Evolutionary conservation across 2,329 filamentous ascomycete genomes (phyloP).

Genomic region (Coniochaeta hoffmannii): DNA sequence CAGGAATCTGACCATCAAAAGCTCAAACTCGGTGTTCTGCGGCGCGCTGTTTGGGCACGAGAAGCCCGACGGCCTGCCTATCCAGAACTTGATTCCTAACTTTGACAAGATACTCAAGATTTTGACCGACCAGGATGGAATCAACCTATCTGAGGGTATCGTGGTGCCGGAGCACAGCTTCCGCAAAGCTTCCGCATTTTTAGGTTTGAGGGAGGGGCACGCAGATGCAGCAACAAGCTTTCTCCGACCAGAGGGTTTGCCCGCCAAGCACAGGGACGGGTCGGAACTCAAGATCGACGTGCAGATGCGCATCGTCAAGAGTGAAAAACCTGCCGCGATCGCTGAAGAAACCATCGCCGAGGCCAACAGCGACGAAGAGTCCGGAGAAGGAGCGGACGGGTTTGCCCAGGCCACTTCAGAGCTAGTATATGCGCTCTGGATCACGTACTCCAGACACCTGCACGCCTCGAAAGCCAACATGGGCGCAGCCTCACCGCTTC

Average conservation of each 20-base stretch:
- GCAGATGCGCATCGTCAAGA: conserved; percentile 93
- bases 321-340: conserved; percentile 59
- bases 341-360: conserved; percentile 60
- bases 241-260: conserved; percentile 73
- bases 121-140: conserved; percentile 77
- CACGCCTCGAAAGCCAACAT: conserved; percentile 62
- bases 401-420: conserved; percentile 55
- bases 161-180: conserved; percentile 96
- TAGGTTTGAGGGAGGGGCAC: conserved; percentile 76
- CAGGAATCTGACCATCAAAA: conserved; percentile 69
- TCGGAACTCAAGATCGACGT: conserved; percentile 89
- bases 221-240: conserved; percentile 74
- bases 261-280: conserved; percentile 83
- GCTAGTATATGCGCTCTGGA: conserved; percentile 91
- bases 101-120: conserved; percentile 80
- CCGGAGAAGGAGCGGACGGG: conserved; percentile 29
- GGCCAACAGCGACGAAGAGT: conserved; percentile 42
- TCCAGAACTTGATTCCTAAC: conserved; percentile 74
- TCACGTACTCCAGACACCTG: conserved; percentile 90
- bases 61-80: conserved; percentile 70
- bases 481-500: conserved; percentile 54
- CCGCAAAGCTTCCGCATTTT: conserved; percentile 75
- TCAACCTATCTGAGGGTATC: conserved; percentile 83
- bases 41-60: conserved; percentile 86
- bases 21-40: conserved; percentile 92